These are phyloP conservation scores for Trametes elegans DNA, from an alignment of 768 basidiomycete genomes.

Conservation along the genomic window DNA sequence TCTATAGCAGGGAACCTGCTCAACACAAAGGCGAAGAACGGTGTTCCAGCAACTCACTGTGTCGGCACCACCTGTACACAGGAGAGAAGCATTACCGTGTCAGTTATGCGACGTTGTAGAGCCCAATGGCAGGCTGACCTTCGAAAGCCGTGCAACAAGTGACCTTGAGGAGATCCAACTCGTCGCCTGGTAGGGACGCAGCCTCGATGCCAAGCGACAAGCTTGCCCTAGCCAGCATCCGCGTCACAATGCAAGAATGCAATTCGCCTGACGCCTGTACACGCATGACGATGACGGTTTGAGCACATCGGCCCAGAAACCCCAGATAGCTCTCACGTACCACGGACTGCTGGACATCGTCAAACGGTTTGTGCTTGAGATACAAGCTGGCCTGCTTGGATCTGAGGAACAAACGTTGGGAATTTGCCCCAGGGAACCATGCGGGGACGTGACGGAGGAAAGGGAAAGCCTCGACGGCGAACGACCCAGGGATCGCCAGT, in stretches of 20 bases:
- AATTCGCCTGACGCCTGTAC: background rate
- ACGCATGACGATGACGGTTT: background rate
- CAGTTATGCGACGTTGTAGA: no score
- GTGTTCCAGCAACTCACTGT: no score
- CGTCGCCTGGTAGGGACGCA: no score
- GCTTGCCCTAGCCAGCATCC: background rate
- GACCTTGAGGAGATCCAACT: no score
- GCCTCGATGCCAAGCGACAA: no score
- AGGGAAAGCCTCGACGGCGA: background rate
- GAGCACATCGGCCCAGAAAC: background rate
- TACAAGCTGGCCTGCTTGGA: background rate
- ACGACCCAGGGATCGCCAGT: background rate
- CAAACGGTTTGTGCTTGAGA: background rate
- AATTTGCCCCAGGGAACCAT: constrained; percentile 7
- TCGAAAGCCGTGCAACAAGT: no score
- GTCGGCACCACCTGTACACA: no score
- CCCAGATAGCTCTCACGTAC: background rate
- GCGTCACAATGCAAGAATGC: background rate
- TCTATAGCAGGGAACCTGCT: no score
- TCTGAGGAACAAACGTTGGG: background rate
- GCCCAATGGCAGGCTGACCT: no score
- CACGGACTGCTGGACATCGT: background rate
- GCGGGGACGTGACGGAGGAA: background rate
- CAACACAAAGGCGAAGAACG: no score
- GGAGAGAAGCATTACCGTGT: no score